phyloP scores from a whole-genome alignment of 441 rosid genomes.

The Jatropha podagrica region DNA sequence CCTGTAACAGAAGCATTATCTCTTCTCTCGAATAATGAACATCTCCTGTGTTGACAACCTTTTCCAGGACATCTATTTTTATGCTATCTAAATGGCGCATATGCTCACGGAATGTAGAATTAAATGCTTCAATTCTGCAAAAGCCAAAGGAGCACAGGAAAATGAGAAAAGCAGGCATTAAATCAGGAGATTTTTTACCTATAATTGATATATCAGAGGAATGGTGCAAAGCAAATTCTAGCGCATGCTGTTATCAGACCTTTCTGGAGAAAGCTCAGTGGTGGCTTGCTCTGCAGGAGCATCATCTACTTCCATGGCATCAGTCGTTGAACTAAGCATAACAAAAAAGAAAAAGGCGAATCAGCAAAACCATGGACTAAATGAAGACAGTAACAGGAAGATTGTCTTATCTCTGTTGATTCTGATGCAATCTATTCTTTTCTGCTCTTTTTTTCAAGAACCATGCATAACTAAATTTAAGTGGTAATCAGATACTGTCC shows the following conservation, averaged over 20 bases:
- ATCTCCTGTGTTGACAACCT: conserved; percentile 50
- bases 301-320: conserved; percentile 84
- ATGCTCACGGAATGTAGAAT: conserved; percentile 69
- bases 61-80: conserved; percentile 70
- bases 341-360: conserved; percentile 12
- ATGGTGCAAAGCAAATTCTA: background rate
- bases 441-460: background rate
- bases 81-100: conserved; percentile 79
- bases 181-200: background rate
- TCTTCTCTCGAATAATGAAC: conserved; percentile 58
- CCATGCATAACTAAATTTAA: background rate
- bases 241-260: conserved; percentile 39
- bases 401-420: background rate
- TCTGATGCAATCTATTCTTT: background rate
- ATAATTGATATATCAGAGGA: background rate
- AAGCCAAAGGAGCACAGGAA: background rate
- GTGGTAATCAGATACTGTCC: background rate
- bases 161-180: background rate
- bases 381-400: background rate
- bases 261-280: conserved; percentile 51
- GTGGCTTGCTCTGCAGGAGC: conserved; percentile 48
- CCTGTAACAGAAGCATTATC: conserved; percentile 73
- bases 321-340: conserved; percentile 44
- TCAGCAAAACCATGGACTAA: conserved; percentile 1
- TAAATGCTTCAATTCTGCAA: conserved; percentile 72